These are phyloP conservation scores for Capronia epimyces DNA, from an alignment of 2,329 filamentous ascomycete species.

Conservation along the genomic window DNA sequence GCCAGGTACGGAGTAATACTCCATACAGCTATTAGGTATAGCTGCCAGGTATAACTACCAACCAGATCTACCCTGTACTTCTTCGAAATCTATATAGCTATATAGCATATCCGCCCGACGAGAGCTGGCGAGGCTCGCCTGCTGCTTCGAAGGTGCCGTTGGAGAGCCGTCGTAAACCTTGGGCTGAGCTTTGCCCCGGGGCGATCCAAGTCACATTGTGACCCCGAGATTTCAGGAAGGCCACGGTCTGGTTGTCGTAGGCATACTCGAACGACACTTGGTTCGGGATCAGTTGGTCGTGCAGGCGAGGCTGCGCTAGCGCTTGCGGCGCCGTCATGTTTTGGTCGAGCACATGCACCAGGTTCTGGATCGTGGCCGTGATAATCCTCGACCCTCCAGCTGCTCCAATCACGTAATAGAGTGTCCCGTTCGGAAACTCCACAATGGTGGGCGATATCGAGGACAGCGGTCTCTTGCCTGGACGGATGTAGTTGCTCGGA, in stretches of 20 bases:
- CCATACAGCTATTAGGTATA: too few species aligned
- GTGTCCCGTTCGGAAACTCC: slow-evolving; percentile 58
- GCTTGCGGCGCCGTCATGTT: slow-evolving; percentile 57
- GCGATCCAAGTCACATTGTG: slow-evolving; percentile 68
- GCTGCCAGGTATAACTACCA: too few species aligned
- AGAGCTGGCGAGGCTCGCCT: slow-evolving; percentile 66
- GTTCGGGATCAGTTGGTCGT: slow-evolving; percentile 77
- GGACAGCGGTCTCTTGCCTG: slow-evolving; percentile 75
- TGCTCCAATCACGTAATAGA: slow-evolving; percentile 67
- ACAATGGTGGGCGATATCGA: slow-evolving; percentile 76
- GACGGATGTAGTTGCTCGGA: slow-evolving; percentile 72
- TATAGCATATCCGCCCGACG: slow-evolving; percentile 53
- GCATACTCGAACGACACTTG: slow-evolving; percentile 60
- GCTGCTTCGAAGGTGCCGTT: slow-evolving; percentile 73
- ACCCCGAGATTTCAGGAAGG: slow-evolving; percentile 57
- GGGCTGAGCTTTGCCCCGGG: slow-evolving; percentile 61
- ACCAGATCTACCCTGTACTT: too few species aligned
- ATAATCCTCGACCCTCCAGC: slow-evolving; percentile 81
- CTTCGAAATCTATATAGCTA: too few species aligned
- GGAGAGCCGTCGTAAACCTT: slow-evolving; percentile 57
- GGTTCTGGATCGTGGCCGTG: slow-evolving; percentile 67
- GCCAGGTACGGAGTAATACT: too few species aligned
- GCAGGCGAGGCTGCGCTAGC: slow-evolving; percentile 62
- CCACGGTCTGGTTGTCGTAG: slow-evolving; percentile 61
- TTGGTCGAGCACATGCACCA: slow-evolving; percentile 67